Conservation (phyloP, 2,329 filamentous ascomycete species). For the Pseudocercospora vitis region DNA sequence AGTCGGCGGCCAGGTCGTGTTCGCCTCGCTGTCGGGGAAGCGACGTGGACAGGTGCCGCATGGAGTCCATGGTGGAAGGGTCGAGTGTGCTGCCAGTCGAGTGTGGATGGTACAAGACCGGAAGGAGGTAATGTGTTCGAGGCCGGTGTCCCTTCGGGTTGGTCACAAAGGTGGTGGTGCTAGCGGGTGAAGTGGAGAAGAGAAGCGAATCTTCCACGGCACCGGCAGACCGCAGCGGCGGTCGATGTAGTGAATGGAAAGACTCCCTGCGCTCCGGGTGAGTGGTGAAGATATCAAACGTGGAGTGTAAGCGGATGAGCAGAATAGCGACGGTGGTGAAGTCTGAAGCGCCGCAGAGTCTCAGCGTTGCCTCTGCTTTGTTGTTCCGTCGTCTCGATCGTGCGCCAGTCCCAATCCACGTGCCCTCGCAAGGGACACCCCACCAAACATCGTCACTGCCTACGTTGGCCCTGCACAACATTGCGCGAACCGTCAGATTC, state of each 20-base stretch:
- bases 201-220: slow-evolving; percentile 12
- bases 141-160: background rate
- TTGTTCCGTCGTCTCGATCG: background rate
- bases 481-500: background rate
- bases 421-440: background rate
- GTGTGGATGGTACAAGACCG: slow-evolving; percentile 3
- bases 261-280: too few relatives aligned
- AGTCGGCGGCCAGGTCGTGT: slow-evolving; percentile 71
- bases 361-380: background rate
- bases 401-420: too few relatives aligned
- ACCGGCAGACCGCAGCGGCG: background rate
- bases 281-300: too few relatives aligned
- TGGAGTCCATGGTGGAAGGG: slow-evolving; percentile 57
- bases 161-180: slow-evolving; percentile 13
- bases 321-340: too few relatives aligned
- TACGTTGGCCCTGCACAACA: background rate
- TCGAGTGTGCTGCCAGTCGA: slow-evolving; percentile 1
- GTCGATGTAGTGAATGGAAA: too few relatives aligned
- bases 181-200: slow-evolving; percentile 7
- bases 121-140: slow-evolving; percentile 12
- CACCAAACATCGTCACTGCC: slow-evolving; percentile 1
- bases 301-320: too few relatives aligned
- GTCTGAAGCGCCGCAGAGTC: background rate
- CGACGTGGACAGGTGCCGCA: slow-evolving; percentile 63
- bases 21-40: slow-evolving; percentile 47